Conservation (phyloP, 1,139 yeast genomes). For the Wickerhamomyces sp. region DNA sequence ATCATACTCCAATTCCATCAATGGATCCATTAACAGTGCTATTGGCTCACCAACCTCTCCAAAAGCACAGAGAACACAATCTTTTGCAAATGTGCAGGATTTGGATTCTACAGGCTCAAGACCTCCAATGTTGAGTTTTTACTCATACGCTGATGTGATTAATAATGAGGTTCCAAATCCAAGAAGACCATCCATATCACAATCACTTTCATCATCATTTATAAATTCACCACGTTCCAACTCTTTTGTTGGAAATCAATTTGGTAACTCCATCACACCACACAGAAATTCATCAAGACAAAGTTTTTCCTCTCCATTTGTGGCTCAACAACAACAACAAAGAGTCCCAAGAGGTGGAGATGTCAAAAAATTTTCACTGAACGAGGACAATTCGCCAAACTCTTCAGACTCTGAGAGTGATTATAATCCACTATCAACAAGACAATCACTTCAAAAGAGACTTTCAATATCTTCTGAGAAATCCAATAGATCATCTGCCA, state of each 20-base stretch:
- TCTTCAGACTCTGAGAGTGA: conserved; percentile 25
- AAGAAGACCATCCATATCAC: conserved; percentile 51
- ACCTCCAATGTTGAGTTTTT: conserved; percentile 57
- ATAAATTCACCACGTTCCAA: conserved; percentile 22
- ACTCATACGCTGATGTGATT: conserved; percentile 76
- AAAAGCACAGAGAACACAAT: conserved; percentile 25
- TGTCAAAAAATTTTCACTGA: conserved; percentile 17
- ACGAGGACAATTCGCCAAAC: conserved; percentile 22
- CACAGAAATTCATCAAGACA: conserved; percentile 8
- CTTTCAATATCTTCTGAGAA: conserved; percentile 4
- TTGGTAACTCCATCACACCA: conserved; percentile 12
- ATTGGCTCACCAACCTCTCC: conserved; percentile 16
- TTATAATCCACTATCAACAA: conserved; percentile 10
- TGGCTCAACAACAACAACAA: conserved; percentile 7
- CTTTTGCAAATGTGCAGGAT: conserved; percentile 34
- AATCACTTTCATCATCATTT: conserved; percentile 31
- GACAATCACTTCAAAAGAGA: neutral
- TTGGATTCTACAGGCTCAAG: conserved; percentile 14
- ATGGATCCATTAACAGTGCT: conserved; percentile 13
- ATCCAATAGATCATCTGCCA: conserved; percentile 3
- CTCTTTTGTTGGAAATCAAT: conserved; percentile 5
- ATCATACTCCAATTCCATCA: conserved; percentile 12
- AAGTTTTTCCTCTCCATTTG: conserved; percentile 8
- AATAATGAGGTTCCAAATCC: conserved; percentile 50
- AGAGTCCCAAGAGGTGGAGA: conserved; percentile 6